These are phyloP conservation scores for Kwoniella mangroviensis DNA, from an alignment of 768 basidiomycete genomes.

Conservation along the genomic window DNA sequence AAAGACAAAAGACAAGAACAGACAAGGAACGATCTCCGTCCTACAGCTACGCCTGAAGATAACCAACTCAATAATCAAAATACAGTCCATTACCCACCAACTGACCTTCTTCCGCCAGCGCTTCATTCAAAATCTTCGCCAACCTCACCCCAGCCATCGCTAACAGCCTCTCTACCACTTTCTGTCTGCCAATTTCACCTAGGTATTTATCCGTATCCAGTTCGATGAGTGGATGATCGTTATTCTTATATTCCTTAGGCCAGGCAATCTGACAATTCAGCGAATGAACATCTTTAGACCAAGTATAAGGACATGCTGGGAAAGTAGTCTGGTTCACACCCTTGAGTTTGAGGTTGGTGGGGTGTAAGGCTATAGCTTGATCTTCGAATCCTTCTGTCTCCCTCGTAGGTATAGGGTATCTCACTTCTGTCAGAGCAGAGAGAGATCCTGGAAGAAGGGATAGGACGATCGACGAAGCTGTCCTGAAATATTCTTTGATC, in stretches of 20 bases:
- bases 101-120: slow-evolving; percentile 61
- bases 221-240: slow-evolving; percentile 64
- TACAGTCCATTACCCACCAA: slow-evolving; percentile 34
- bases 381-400: slow-evolving; percentile 36
- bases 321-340: slow-evolving; percentile 29
- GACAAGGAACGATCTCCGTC: too few species aligned
- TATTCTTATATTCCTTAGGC: slow-evolving; percentile 70
- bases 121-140: slow-evolving; percentile 77
- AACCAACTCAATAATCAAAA: slow-evolving; percentile 23
- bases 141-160: slow-evolving; percentile 82
- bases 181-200: slow-evolving; percentile 68
- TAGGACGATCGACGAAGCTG: slow-evolving; percentile 28
- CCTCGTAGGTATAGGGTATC: slow-evolving; percentile 24
- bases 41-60: too few species aligned
- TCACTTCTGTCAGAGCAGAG: slow-evolving; percentile 11
- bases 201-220: slow-evolving; percentile 81
- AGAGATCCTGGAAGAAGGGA: slow-evolving; percentile 18
- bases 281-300: slow-evolving; percentile 73
- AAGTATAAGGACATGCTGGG: slow-evolving; percentile 74
- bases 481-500: slow-evolving; percentile 26
- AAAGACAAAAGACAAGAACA: too few species aligned
- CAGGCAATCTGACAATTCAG: slow-evolving; percentile 84
- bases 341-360: slow-evolving; percentile 4
- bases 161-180: slow-evolving; percentile 79
- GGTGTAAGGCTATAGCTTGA: slow-evolving; percentile 24